Evolutionary conservation across 2,329 filamentous ascomycete genomes (phyloP).

Genomic region (Talaromyces sp.): DNA sequence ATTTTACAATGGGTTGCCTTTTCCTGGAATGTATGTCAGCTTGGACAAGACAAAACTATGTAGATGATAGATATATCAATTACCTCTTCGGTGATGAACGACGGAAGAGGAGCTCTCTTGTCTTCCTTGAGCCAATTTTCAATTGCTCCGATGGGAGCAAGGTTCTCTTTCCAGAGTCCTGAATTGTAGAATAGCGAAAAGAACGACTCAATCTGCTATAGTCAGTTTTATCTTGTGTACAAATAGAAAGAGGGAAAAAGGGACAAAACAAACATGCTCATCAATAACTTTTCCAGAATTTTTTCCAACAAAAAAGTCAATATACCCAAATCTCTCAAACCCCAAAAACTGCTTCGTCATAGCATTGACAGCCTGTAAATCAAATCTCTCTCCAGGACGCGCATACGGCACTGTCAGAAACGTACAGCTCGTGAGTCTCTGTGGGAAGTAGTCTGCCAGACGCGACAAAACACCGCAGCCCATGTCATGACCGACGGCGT

Average conservation of each 20-base stretch:
- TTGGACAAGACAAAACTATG: neutral
- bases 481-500: constrained; percentile 21
- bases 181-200: constrained; percentile 20
- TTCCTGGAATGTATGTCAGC: constrained; percentile 13
- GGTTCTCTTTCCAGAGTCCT: constrained; percentile 15
- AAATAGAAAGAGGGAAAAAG: neutral
- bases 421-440: constrained; percentile 13
- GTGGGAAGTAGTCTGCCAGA: constrained; percentile 19
- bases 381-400: constrained; percentile 16
- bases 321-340: constrained; percentile 20
- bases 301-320: constrained; percentile 16
- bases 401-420: constrained; percentile 19
- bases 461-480: constrained; percentile 21
- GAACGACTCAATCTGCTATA: constrained; percentile 16
- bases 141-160: constrained; percentile 16
- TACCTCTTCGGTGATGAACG: constrained; percentile 17
- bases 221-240: neutral
- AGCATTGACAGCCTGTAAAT: constrained; percentile 17
- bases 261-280: constrained; percentile 16
- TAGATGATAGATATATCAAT: neutral
- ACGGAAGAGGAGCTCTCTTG: constrained; percentile 11
- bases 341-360: constrained; percentile 16
- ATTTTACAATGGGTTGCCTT: constrained; percentile 15
- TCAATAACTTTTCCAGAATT: constrained; percentile 15
- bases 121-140: constrained; percentile 19